Percentiles rank a stretch among this genome's conserved stretches.
Evolutionary conservation across 345 rosid genomes (phyloP).

Genomic region (Aquilaria sinensis): DNA sequence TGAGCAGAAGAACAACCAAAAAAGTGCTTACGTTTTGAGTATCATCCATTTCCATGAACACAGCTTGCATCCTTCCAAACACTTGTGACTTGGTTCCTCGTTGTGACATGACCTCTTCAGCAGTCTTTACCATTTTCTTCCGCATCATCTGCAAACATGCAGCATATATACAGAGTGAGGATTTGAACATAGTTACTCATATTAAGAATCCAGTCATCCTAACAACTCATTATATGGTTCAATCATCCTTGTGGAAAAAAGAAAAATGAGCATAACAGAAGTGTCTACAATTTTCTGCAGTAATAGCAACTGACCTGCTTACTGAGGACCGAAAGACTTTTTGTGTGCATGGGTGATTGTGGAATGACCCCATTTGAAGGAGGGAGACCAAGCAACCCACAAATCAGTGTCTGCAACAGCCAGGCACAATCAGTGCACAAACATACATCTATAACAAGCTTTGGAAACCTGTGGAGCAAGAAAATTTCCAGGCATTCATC

Average conservation of each 20-base stretch:
- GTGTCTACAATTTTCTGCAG: not conserved
- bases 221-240: no score
- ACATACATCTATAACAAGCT: no score
- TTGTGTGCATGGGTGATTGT: constrained; percentile 89
- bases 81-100: constrained; percentile 61
- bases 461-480: constrained; percentile 4
- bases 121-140: constrained; percentile 73
- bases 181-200: not conserved
- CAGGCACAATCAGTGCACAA: constrained; percentile 1
- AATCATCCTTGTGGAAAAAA: no score
- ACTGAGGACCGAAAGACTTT: constrained; percentile 71
- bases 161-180: not conserved
- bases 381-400: constrained; percentile 84
- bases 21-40: constrained; percentile 37
- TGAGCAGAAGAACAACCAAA: not conserved
- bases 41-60: constrained; percentile 60
- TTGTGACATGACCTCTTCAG: constrained; percentile 60
- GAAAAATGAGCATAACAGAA: not conserved
- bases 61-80: constrained; percentile 75
- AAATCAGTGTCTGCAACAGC: constrained; percentile 57
- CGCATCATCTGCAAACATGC: constrained; percentile 39
- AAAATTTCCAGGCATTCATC: not conserved
- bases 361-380: constrained; percentile 95
- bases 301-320: constrained; percentile 39
- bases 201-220: not conserved